Evolutionary conservation across 108 stramenopile genomes (phyloP).

Genomic region (Schizochytrium sp.): DNA sequence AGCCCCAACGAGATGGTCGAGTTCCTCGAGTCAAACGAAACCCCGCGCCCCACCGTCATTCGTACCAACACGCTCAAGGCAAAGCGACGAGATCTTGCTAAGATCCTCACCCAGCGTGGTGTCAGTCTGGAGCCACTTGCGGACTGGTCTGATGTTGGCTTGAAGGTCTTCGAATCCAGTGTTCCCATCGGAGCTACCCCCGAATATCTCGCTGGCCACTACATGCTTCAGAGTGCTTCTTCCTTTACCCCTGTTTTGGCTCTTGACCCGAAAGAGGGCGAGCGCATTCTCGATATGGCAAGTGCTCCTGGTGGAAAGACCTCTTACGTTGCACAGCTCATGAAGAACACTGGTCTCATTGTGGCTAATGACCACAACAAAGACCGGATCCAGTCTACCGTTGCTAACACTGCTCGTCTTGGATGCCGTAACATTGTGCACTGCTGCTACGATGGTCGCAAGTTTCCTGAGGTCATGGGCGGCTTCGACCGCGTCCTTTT

Average conservation of each 20-base stretch:
- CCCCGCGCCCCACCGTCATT: conserved; percentile 92
- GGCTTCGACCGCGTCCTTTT: conserved; percentile 96
- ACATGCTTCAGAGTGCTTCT: conserved; percentile 98
- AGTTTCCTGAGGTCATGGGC: conserved; percentile 84
- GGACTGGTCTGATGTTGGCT: conserved; percentile 95
- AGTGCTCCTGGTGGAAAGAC: conserved; percentile 99
- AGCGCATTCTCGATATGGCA: conserved; percentile 94
- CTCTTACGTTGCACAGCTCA: conserved; percentile 94
- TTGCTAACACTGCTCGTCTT: conserved; percentile 96
- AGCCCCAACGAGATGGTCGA: conserved; percentile 90
- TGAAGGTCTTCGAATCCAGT: conserved; percentile 95
- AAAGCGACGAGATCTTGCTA: conserved; percentile 93
- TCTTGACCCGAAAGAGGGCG: conserved; percentile 90
- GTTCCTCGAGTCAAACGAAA: conserved; percentile 95
- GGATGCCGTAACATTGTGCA: conserved; percentile 93
- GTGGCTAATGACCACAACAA: conserved; percentile 95
- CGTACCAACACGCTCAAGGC: conserved; percentile 98
- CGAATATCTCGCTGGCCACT: conserved; percentile 97
- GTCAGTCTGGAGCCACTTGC: conserved; percentile 96
- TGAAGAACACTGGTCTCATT: conserved; percentile 94
- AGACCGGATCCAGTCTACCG: conserved; percentile 95
- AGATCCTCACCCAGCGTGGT: conserved; percentile 95
- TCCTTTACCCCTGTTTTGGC: conserved; percentile 98
- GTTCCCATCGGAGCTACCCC: conserved; percentile 99
- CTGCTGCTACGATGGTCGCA: conserved; percentile 92